Conservation (phyloP, 352 stramenopile species). For the Phytopythium litorale region DNA sequence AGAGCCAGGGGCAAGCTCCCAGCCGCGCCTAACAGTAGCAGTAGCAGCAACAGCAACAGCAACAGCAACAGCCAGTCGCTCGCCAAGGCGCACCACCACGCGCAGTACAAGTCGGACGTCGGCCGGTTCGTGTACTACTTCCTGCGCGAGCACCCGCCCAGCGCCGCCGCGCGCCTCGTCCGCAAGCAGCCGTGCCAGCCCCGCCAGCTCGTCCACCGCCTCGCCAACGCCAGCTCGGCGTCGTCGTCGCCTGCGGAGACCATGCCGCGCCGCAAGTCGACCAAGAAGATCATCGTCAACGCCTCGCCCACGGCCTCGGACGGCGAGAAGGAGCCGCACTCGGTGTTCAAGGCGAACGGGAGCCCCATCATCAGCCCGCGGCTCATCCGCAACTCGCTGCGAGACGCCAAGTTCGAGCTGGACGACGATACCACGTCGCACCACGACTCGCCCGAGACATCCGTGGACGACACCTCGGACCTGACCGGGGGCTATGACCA, state of each 20-base stretch:
- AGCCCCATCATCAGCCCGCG: conserved; percentile 65
- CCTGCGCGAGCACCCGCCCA: conserved; percentile 22
- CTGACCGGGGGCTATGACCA: neutral
- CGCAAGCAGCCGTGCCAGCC: conserved; percentile 9
- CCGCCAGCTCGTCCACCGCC: conserved; percentile 11
- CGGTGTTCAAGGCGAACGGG: conserved; percentile 57
- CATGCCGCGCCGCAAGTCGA: conserved; percentile 57
- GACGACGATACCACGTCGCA: conserved; percentile 31
- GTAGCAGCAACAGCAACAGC: conserved; percentile 9
- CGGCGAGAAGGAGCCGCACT: conserved; percentile 31
- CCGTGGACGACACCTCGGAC: neutral
- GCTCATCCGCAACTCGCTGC: conserved; percentile 60
- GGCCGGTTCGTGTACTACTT: conserved; percentile 32
- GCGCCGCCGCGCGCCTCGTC: neutral
- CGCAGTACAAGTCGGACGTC: conserved; percentile 25
- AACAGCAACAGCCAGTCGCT: neutral
- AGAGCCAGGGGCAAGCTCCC: conserved; percentile 17
- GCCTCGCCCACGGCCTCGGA: conserved; percentile 22
- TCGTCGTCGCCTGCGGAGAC: conserved; percentile 7
- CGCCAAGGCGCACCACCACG: conserved; percentile 8
- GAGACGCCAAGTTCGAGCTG: conserved; percentile 46
- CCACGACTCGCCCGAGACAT: conserved; percentile 17
- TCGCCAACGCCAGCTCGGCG: conserved; percentile 10
- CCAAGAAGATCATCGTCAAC: conserved; percentile 42
- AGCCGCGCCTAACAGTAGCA: conserved; percentile 6